Base-by-base conservation (phyloP, 441 rosid species). In the Codiaeum variegatum region DNA sequence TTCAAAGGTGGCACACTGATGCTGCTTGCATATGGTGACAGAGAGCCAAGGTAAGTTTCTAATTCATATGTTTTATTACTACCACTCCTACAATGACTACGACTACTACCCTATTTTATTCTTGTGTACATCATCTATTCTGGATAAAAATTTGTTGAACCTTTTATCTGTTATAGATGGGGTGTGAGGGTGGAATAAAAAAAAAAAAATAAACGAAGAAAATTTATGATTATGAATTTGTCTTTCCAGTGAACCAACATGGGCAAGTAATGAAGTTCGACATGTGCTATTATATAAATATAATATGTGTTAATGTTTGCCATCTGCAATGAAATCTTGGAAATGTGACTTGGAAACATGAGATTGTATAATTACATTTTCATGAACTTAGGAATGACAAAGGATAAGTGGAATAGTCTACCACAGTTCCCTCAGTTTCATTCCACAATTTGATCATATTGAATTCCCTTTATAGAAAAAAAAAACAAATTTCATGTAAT, bases 1-100 rank as follows among this genome's bases (percentile, higher is more conserved):
- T 95, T 93, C 85, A 93, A 88, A 84, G 83, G 86, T 60, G 99
- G 98, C 80, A 89, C 90, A 42, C 83, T 93, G 67, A 85, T 86
- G 88, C 88, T 96, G 77, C 87, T 96, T 76, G 97, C 91, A 40
- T 93, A 90, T 68, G 99, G 99, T 66, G 99, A 96, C 82, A 84
- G 77, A 61, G 99, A 93, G 80, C 96, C 99, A 64, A 88, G 98
- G 99, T 96, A 67, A 85, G 85, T 71, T 58, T 63, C 13, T 7
- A 29, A 18, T 62, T 28, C 69, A 61, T 68, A 15, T 29, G 8
- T 54, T n/a, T n/a, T n/a, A n/a, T n/a, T n/a, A n/a, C n/a, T n/a
- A n/a, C n/a, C n/a, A n/a, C n/a, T n/a, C n/a, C n/a, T n/a, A n/a
- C n/a, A n/a, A n/a, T n/a, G n/a, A n/a, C n/a, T n/a, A n/a, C n/a